These are phyloP conservation scores for Lecanosticta acicola DNA, from an alignment of 2,329 filamentous ascomycete genomes.

Conservation along the genomic window DNA sequence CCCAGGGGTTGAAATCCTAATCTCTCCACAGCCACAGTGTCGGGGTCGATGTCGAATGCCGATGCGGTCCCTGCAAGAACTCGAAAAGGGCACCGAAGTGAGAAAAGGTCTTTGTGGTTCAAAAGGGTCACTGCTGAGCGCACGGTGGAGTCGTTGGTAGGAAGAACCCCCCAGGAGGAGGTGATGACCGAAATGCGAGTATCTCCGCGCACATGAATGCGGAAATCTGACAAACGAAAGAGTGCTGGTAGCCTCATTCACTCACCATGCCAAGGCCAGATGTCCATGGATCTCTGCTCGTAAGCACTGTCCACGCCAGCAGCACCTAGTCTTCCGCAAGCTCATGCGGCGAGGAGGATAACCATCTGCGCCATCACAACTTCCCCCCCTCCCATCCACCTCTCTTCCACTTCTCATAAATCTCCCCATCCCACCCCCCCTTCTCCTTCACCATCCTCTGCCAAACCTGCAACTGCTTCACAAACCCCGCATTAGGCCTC, in stretches of 20 bases:
- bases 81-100: too few relatives aligned
- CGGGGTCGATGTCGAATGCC: too few relatives aligned
- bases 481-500: constrained; percentile 84
- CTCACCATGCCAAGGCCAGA: neutral
- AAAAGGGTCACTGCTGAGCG: too few relatives aligned
- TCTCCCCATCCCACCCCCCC: constrained; percentile 16
- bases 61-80: too few relatives aligned
- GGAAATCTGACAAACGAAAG: constrained; percentile 53
- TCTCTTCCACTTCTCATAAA: constrained; percentile 2
- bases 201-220: constrained; percentile 59
- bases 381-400: neutral
- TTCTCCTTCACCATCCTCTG: constrained; percentile 58
- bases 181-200: constrained; percentile 72
- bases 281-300: constrained; percentile 2
- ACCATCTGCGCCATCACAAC: constrained; percentile 1
- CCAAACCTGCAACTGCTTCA: constrained; percentile 77
- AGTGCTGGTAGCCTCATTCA: neutral
- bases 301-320: neutral
- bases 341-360: neutral
- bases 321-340: neutral
- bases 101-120: too few relatives aligned
- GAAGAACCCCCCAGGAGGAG: too few relatives aligned
- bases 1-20: too few relatives aligned
- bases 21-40: too few relatives aligned
- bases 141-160: constrained; percentile 53